phyloP scores from a whole-genome alignment of 2,329 filamentous ascomycete genomes.

The Cryphonectria japonica region DNA sequence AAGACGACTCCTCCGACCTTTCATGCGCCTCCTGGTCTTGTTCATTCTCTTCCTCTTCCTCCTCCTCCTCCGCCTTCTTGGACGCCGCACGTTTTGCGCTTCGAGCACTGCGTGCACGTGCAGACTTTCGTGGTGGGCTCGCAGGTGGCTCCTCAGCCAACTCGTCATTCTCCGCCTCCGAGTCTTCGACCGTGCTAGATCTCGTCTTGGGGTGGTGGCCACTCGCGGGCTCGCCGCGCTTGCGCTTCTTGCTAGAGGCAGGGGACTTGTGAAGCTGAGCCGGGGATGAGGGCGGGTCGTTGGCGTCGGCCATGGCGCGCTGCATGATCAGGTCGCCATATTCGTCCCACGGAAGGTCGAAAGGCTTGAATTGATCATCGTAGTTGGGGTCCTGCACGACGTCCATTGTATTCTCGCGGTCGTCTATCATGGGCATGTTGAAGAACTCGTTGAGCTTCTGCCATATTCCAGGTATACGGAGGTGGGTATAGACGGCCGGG shows the following conservation, averaged over 20 bases:
- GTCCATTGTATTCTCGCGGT: constrained; percentile 69
- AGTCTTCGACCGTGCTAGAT: constrained; percentile 57
- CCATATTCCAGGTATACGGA: constrained; percentile 90
- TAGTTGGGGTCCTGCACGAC: constrained; percentile 60
- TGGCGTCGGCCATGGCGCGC: constrained; percentile 48
- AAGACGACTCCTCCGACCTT: constrained; percentile 43
- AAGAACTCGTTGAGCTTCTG: constrained; percentile 82
- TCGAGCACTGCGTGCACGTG: constrained; percentile 48
- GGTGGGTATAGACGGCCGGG: constrained; percentile 73
- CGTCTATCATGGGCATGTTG: constrained; percentile 83
- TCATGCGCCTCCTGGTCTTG: constrained; percentile 31
- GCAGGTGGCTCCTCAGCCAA: constrained; percentile 41
- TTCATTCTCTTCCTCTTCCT: constrained; percentile 38
- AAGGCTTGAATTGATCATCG: constrained; percentile 67
- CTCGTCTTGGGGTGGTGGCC: constrained; percentile 41
- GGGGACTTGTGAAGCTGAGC: constrained; percentile 46
- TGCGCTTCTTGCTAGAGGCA: constrained; percentile 48
- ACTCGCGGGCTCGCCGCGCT: constrained; percentile 44
- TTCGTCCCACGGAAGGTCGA: constrained; percentile 59
- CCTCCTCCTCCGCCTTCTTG: constrained; percentile 40
- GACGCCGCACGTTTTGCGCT: constrained; percentile 49
- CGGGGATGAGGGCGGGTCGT: constrained; percentile 54
- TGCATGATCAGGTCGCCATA: constrained; percentile 53
- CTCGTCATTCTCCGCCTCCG: constrained; percentile 45
- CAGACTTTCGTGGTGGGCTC: constrained; percentile 46